Percentiles rank a stretch among this genome's conserved stretches.
Evolutionary conservation across 257 asterid genomes (phyloP).

Genomic region (Solanum microdontum): DNA sequence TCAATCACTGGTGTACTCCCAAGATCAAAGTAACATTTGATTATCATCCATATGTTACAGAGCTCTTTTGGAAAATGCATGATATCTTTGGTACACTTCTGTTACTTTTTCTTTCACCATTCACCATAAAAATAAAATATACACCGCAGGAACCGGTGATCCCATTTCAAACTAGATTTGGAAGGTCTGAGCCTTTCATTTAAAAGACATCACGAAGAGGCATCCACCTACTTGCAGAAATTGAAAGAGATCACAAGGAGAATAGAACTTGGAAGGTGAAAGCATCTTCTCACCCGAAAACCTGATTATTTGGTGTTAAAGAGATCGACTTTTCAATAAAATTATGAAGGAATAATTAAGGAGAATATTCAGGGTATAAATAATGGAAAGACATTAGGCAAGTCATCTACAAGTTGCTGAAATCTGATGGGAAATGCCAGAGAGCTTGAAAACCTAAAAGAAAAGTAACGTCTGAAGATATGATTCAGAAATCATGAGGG

Average conservation of each 20-base stretch:
- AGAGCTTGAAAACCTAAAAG: neutral
- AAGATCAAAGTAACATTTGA: neutral
- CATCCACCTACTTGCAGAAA: neutral
- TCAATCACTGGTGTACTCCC: neutral
- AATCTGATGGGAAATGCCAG: neutral
- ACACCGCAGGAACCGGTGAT: neutral
- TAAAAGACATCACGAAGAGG: neutral
- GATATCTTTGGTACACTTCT: neutral
- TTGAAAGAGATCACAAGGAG: neutral
- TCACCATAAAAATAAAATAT: neutral
- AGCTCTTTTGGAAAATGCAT: neutral
- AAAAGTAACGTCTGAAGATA: neutral
- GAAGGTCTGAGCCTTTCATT: neutral
- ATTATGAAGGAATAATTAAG: neutral
- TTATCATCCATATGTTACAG: neutral
- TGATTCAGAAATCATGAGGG: neutral
- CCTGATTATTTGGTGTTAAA: neutral
- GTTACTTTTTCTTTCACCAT: neutral
- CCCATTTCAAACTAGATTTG: neutral
- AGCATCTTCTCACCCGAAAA: neutral
- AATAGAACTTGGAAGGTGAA: neutral
- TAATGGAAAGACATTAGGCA: neutral
- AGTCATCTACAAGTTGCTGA: neutral
- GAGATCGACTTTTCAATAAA: neutral
- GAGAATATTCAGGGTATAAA: neutral